These are phyloP conservation scores for Trichoderma gracile DNA, from an alignment of 2,329 filamentous ascomycete genomes.

Conservation along the genomic window DNA sequence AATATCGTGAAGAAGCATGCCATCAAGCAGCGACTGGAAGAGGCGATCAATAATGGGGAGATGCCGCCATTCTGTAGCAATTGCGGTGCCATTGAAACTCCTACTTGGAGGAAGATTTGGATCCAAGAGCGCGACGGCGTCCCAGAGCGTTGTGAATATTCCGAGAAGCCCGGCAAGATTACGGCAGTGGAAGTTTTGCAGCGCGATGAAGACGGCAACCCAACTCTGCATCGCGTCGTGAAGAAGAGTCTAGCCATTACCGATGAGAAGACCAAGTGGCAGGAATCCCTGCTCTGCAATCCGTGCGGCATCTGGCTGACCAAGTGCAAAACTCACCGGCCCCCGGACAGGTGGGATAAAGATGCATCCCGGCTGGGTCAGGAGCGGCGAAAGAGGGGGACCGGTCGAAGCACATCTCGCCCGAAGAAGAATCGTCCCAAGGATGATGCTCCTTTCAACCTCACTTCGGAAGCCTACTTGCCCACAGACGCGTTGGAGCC, in stretches of 20 bases:
- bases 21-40: slow-evolving; percentile 60
- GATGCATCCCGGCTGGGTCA: slow-evolving; percentile 55
- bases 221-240: slow-evolving; percentile 69
- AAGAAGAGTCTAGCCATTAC: slow-evolving; percentile 68
- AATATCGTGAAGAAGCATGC: slow-evolving; percentile 63
- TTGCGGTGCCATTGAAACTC: slow-evolving; percentile 92
- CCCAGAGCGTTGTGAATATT: slow-evolving; percentile 67
- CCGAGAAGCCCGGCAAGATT: slow-evolving; percentile 70
- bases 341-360: slow-evolving; percentile 79
- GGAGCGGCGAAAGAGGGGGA: slow-evolving; percentile 52
- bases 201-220: slow-evolving; percentile 61
- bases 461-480: slow-evolving; percentile 56
- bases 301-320: slow-evolving; percentile 94
- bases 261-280: slow-evolving; percentile 68
- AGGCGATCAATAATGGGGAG: slow-evolving; percentile 72
- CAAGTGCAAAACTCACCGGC: slow-evolving; percentile 83
- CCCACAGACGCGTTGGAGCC: slow-evolving; percentile 56
- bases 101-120: slow-evolving; percentile 93
- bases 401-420: slow-evolving; percentile 44
- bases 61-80: slow-evolving; percentile 89
- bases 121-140: slow-evolving; percentile 71
- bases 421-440: slow-evolving; percentile 53
- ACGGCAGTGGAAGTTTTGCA: slow-evolving; percentile 72
- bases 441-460: slow-evolving; percentile 47
- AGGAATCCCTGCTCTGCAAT: slow-evolving; percentile 81